Conservation (phyloP, 2,329 filamentous ascomycete genomes). For the Colletotrichum sp. region DNA sequence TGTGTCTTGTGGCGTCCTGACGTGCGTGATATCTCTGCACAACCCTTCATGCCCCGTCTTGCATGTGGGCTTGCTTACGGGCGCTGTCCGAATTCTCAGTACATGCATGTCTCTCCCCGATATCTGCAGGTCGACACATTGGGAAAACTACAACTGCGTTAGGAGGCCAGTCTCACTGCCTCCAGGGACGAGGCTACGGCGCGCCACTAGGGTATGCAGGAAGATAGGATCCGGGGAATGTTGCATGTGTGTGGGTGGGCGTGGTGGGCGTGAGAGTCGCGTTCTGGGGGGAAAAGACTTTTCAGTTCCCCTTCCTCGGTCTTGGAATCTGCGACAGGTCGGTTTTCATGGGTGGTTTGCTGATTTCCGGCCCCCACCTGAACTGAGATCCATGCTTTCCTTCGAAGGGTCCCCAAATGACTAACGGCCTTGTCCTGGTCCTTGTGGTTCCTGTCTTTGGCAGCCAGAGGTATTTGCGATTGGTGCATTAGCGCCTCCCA, state of each 20-base stretch:
- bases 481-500: not conserved
- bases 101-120: conserved; percentile 10
- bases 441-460: not conserved
- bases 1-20: not conserved
- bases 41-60: not conserved
- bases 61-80: conserved; percentile 11
- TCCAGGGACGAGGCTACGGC: not conserved
- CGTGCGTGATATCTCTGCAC: not conserved
- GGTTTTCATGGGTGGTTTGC: not conserved
- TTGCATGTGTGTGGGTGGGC: not conserved
- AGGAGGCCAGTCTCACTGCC: not conserved
- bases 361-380: not conserved
- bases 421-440: not conserved
- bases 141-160: not conserved
- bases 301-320: not conserved
- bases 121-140: conserved; percentile 7
- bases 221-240: conserved; percentile 19
- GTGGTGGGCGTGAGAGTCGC: not conserved
- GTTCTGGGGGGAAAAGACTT: not conserved
- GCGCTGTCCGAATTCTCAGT: not conserved
- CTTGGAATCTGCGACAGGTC: conserved; percentile 12
- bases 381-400: not conserved
- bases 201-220: conserved; percentile 14
- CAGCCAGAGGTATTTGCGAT: not conserved
- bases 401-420: not conserved